A percentile compares a stretch with the other conserved stretches of the same genome.
phyloP scores from a whole-genome alignment of 169 alveolate species.

The Eimeria necatrix region DNA sequence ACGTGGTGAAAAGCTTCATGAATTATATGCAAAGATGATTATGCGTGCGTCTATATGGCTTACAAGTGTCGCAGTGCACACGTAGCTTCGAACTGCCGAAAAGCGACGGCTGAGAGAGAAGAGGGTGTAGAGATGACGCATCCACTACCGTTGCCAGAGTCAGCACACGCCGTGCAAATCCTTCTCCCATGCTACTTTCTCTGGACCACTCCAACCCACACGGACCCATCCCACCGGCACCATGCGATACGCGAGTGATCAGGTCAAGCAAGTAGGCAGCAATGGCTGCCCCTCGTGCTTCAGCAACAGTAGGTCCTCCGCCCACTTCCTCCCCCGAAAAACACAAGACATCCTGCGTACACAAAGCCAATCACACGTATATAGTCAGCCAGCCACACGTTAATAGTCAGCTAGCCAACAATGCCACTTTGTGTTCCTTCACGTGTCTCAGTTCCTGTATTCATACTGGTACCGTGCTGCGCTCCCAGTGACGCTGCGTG shows the following conservation, averaged over 20 bases:
- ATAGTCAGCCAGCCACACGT: not conserved
- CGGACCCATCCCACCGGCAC: not conserved
- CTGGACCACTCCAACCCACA: not conserved
- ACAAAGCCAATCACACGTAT: not conserved
- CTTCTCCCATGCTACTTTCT: not conserved
- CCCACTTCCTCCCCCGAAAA: slow-evolving; percentile 53
- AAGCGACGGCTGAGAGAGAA: slow-evolving; percentile 52
- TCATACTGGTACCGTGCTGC: no score
- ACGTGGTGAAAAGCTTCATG: no score
- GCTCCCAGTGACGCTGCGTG: not conserved
- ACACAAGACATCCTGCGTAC: slow-evolving; percentile 61
- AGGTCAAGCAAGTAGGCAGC: slow-evolving; percentile 19
- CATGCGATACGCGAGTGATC: slow-evolving; percentile 5
- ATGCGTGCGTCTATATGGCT: not conserved
- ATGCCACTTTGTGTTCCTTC: no score
- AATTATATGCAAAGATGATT: not conserved
- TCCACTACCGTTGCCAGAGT: slow-evolving; percentile 30
- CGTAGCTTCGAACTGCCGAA: slow-evolving; percentile 31
- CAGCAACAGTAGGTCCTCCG: slow-evolving; percentile 46
- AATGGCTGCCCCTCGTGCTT: slow-evolving; percentile 47
- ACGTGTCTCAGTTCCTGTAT: no score
- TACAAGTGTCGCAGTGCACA: slow-evolving; percentile 61
- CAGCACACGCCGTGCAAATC: slow-evolving; percentile 4
- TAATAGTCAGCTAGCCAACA: no score
- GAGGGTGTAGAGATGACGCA: slow-evolving; percentile 58